Percentiles rank a stretch among this genome's conserved stretches.
Evolutionary conservation across 495 filamentous ascomycete species (phyloP).

Genomic region (Daldinia grandis): DNA sequence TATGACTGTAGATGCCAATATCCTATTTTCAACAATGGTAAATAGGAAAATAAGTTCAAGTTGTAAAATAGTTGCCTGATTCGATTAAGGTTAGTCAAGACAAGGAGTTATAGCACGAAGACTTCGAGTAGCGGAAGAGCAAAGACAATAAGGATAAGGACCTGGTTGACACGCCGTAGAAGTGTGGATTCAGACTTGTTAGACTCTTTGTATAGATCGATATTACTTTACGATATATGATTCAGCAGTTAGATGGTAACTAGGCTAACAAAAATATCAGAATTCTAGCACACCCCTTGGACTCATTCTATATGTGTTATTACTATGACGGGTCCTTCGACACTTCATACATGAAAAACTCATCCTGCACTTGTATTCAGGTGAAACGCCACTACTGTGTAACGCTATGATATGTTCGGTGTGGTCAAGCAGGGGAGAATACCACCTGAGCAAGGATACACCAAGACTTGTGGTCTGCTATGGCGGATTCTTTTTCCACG

Average conservation of each 20-base stretch:
- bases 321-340: background rate
- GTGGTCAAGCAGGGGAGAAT: background rate
- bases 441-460: background rate
- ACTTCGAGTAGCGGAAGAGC: conserved; percentile 22
- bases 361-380: too few relatives aligned
- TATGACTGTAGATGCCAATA: background rate
- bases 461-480: background rate
- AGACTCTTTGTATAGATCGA: background rate
- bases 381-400: background rate
- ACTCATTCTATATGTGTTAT: too few relatives aligned
- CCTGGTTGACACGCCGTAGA: background rate
- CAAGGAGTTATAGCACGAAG: background rate
- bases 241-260: background rate
- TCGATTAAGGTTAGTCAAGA: conserved; percentile 1
- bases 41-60: too few relatives aligned
- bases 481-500: conserved; percentile 1
- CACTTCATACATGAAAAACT: too few relatives aligned
- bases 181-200: conserved; percentile 11
- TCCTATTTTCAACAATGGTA: background rate
- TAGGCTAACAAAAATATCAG: background rate
- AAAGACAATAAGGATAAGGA: conserved; percentile 1
- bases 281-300: background rate
- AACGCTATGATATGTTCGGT: background rate
- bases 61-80: background rate
- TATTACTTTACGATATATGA: background rate